Conservation (phyloP, 805 yeast genomes). For the Pichia insulana region DNA sequence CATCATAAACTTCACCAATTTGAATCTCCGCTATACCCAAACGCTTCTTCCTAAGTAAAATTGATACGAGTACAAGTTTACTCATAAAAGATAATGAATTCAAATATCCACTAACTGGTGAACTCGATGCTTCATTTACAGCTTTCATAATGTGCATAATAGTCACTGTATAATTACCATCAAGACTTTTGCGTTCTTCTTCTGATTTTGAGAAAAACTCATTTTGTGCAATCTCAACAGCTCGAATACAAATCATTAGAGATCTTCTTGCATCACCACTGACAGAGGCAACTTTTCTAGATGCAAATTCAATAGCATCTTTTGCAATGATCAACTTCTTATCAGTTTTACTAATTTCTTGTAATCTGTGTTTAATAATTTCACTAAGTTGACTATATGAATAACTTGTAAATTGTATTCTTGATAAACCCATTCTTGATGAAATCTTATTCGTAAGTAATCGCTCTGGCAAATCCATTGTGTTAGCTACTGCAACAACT, state of each 20-base stretch:
- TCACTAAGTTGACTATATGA: conserved; percentile 66
- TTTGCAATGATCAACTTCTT: conserved; percentile 40
- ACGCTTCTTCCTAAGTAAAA: conserved; percentile 55
- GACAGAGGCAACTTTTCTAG: conserved; percentile 90
- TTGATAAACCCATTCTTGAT: conserved; percentile 79
- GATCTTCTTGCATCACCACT: conserved; percentile 97
- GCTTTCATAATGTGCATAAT: conserved; percentile 74
- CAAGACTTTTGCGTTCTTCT: conserved; percentile 21
- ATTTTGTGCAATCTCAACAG: conserved; percentile 77
- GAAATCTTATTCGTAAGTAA: conserved; percentile 80
- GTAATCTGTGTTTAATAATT: conserved; percentile 67
- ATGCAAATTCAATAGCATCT: conserved; percentile 85
- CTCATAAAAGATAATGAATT: conserved; percentile 54
- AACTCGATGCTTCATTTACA: conserved; percentile 64
- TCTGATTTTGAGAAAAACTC: conserved; percentile 36
- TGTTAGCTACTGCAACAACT: conserved; percentile 90
- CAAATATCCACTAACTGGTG: conserved; percentile 60
- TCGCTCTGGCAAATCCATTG: conserved; percentile 95
- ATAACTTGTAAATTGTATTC: conserved; percentile 86
- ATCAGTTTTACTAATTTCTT: conserved; percentile 33
- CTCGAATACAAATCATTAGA: conserved; percentile 75
- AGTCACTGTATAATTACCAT: conserved; percentile 45
- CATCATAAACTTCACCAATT: conserved; percentile 73
- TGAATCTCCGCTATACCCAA: conserved; percentile 63
- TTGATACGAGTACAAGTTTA: conserved; percentile 64